Base-by-base conservation (phyloP, 768 basidiomycete species). In the Amanita brunnescens region DNA sequence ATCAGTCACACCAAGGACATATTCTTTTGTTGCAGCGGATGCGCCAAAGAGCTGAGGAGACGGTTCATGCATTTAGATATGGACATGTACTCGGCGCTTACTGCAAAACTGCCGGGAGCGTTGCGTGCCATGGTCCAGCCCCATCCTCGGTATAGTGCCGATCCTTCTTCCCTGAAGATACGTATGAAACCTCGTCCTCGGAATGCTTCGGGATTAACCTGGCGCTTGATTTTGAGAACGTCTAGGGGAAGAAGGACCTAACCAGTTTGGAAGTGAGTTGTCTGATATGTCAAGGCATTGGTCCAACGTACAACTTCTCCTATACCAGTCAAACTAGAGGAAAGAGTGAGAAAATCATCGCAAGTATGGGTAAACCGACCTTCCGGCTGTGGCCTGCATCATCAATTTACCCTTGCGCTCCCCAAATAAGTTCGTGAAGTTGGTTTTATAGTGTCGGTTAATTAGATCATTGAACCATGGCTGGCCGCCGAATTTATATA, bases 41-140 rank as follows among this genome's bases (percentile, higher is more conserved):
- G 91, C 95, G 63, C 95, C 95, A 64, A 99, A 99, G 42, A 98
- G 89, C 92, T 96, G n/a, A 49, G 24, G 10, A 39, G 26, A 38
- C 14, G 37, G 18, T n/a, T n/a, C n/a, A 14, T 13, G 40, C 16
- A 48, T 40, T 29, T 40, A 51, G 32, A 47, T 26, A 47, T 14
- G 16, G 23, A 16, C 35, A 45, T 40, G 29, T 21, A 21, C 26
- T 40, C 37, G 29, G 44, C 3, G 73, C 88, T 55, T 62, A 95
- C 93, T 49, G 95, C 91, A 61, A 99, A 99, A 47, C 79, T 83
- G 9, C 95, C 95, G 0, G 95, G 95, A 0, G 95, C 95, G 59
- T 99, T 99, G 48, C 95, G 81, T 2, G 93, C 95, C 79, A 96
- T 86, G 20, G 95, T 98, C 95, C 95, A 98, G 40, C 94, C 94